These are phyloP conservation scores for Hygrophila difformis DNA, from an alignment of 257 asterid species.

Conservation along the genomic window DNA sequence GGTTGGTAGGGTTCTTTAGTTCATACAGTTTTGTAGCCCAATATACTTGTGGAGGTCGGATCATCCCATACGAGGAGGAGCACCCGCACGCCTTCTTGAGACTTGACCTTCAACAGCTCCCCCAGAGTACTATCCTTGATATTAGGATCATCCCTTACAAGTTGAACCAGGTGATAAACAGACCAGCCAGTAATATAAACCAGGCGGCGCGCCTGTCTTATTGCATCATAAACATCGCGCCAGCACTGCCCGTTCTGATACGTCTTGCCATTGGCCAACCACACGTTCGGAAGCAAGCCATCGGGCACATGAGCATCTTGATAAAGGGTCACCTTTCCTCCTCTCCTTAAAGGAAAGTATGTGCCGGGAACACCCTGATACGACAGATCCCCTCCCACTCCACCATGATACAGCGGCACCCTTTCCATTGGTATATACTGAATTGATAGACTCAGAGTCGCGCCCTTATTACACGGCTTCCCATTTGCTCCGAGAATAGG, in stretches of 20 bases:
- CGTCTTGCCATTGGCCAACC: constrained; percentile 33
- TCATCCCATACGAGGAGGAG: constrained; percentile 94
- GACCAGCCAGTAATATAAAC: constrained; percentile 95
- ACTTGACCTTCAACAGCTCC: constrained; percentile 69
- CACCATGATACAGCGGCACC: constrained; percentile 51
- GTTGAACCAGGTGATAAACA: constrained; percentile 63
- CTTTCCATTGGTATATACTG: constrained; percentile 57
- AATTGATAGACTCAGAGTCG: constrained; percentile 55
- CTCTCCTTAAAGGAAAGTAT: constrained; percentile 65
- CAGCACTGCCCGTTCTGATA: constrained; percentile 68
- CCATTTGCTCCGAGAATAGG: constrained; percentile 58
- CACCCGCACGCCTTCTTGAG: constrained; percentile 92
- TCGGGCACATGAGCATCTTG: constrained; percentile 80
- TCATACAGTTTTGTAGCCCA: constrained; percentile 89
- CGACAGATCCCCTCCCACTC: constrained; percentile 52
- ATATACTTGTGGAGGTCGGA: constrained; percentile 79
- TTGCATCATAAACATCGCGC: constrained; percentile 68
- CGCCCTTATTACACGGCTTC: constrained; percentile 55
- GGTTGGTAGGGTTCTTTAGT: too few species aligned
- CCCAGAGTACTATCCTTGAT: constrained; percentile 45
- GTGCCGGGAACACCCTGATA: constrained; percentile 70
- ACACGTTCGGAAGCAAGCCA: constrained; percentile 38
- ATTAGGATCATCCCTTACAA: constrained; percentile 58
- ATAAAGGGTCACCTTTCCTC: constrained; percentile 65
- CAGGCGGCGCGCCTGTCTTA: constrained; percentile 58